Evolutionary conservation across 139 green algal species (phyloP).

Genomic region (Chlorella vulgaris): DNA sequence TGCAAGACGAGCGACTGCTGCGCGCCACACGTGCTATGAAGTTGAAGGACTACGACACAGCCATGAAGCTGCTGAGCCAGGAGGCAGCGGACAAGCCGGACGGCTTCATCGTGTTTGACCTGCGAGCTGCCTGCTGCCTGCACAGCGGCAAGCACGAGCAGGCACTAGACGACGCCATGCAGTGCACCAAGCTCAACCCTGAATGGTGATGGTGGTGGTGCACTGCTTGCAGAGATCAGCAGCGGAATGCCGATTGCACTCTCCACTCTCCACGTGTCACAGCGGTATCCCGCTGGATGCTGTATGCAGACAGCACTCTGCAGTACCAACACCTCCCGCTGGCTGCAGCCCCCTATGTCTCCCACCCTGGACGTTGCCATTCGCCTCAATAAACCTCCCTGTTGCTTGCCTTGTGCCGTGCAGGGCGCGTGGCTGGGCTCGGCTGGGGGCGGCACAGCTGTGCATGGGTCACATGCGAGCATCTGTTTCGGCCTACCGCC

Average conservation of each 20-base stretch:
- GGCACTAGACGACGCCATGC: constrained; percentile 39
- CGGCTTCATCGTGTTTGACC: constrained; percentile 8
- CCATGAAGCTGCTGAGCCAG: neutral
- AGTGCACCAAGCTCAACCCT: constrained; percentile 37
- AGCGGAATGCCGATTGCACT: neutral
- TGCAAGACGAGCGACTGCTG: neutral
- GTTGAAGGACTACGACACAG: constrained; percentile 16
- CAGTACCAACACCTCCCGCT: too few species aligned
- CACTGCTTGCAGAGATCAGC: too few species aligned
- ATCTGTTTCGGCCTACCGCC: constrained; percentile 22
- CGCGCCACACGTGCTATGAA: constrained; percentile 14
- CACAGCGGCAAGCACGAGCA: constrained; percentile 2
- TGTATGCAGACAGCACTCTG: too few species aligned
- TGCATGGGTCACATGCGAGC: constrained; percentile 23
- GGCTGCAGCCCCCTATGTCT: too few species aligned
- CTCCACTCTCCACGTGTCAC: neutral
- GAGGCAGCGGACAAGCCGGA: neutral
- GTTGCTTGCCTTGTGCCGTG: neutral
- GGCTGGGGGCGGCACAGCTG: constrained; percentile 42
- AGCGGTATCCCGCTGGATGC: too few species aligned
- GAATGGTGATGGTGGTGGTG: constrained; percentile 11
- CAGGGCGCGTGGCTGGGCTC: constrained; percentile 37
- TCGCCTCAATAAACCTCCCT: too few species aligned
- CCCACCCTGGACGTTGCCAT: too few species aligned
- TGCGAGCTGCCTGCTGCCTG: constrained; percentile 25